Evolutionary conservation across 2,329 filamentous ascomycete species (phyloP).

Genomic region (Cladosporium sp.): DNA sequence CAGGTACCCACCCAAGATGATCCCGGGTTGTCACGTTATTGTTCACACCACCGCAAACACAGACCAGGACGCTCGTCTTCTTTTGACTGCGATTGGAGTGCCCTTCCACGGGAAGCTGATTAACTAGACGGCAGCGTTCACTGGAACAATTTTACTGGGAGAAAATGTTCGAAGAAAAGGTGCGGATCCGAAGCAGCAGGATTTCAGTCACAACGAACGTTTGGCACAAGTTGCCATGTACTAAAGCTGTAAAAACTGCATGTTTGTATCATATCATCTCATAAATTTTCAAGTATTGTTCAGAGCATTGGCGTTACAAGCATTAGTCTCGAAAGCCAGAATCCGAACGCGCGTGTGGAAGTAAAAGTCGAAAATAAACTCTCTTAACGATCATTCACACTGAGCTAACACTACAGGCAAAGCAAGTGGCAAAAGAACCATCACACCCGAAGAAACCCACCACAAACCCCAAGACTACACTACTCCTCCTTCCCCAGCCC

Average conservation of each 20-base stretch:
- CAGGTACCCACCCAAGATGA: constrained; percentile 69
- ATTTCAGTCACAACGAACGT: neutral
- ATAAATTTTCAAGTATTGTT: neutral
- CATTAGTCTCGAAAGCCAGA: neutral
- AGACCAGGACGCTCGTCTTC: constrained; percentile 78
- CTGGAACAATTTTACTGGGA: neutral
- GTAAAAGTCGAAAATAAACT: neutral
- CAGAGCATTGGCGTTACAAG: neutral
- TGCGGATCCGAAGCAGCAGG: neutral
- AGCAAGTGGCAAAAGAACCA: neutral
- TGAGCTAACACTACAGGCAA: neutral
- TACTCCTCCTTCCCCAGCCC: constrained; percentile 20
- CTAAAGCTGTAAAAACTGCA: constrained; percentile 1
- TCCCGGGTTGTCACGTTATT: constrained; percentile 80
- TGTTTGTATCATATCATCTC: constrained; percentile 4
- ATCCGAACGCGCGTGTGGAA: neutral
- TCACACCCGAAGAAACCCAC: neutral
- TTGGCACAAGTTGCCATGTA: neutral
- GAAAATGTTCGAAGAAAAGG: neutral
- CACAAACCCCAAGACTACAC: neutral
- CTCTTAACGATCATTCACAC: neutral
- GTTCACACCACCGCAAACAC: constrained; percentile 82
- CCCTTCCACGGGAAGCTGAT: constrained; percentile 79
- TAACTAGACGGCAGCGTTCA: constrained; percentile 40
- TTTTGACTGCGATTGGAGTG: constrained; percentile 70